Evolutionary conservation across 768 basidiomycete genomes (phyloP), one percentile per base, ranked within the genome.

Genomic region (Pleurotus djamor): DNA sequence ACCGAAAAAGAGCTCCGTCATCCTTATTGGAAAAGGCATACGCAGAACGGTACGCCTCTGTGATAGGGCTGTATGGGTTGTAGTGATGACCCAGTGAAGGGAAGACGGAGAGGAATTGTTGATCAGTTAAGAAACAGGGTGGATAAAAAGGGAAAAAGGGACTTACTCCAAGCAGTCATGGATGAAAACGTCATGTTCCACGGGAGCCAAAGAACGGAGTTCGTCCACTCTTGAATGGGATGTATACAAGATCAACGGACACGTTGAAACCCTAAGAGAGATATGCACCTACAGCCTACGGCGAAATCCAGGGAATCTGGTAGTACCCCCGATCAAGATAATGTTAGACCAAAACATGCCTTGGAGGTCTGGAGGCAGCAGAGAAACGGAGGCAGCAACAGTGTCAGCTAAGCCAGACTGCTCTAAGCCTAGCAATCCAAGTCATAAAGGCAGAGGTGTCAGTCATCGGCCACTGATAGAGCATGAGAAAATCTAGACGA

Each of bases 291-390:
- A 96, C 95, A 98, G 72, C 74, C 96, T 76, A 54, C 80, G 73
- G 17, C 81, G 80, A 65, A 98, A 89, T 5, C 89, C 91, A 45
- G 85, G 78, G 64, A 95, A 85, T 65, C 83, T 83, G 13, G 85
- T 84, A 71, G 83, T 89, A 12, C 96, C 96, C 51, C 96, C 96
- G 66, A 94, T 84, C 63, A 96, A 74, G 10, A 91, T 91, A 61
- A 98, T 94, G 71, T 98, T 93, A 36, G 86, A 86, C 94, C 94
- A 98, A 72, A 94, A 97, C 89, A 98, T 86, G 36, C 93, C 95
- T 64, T 88, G 92, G 28, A 96, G 65, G 65, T 96, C 93, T 52
- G 80, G 76, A 0, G 93, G 92, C 60, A 98, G 83, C 34, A 82
- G 72, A 0, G 82, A 78, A 67, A 98, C 94, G 59, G 89, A 89